Conservation (phyloP, 805 yeast species). For the Kazachstania viticola region DNA sequence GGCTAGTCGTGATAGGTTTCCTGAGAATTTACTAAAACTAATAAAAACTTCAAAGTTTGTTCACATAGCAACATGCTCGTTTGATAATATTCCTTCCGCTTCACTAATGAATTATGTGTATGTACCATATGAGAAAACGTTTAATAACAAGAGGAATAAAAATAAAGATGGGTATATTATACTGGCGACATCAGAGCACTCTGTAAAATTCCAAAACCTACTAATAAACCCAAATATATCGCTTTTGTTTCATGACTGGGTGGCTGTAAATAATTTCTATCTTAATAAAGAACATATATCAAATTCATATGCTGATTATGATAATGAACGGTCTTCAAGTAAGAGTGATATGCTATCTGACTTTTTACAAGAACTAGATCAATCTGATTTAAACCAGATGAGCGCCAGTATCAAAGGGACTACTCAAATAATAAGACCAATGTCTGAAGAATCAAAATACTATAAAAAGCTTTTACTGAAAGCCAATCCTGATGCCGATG, state of each 20-base stretch:
- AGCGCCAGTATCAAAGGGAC: slow-evolving; percentile 71
- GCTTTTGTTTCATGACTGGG: slow-evolving; percentile 82
- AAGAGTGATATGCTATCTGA: slow-evolving; percentile 1
- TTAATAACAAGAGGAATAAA: slow-evolving; percentile 12
- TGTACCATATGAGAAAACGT: slow-evolving; percentile 32
- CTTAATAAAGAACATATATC: slow-evolving; percentile 16
- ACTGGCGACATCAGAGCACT: slow-evolving; percentile 55
- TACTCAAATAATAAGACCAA: slow-evolving; percentile 42
- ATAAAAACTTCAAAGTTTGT: slow-evolving; percentile 54
- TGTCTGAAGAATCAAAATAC: slow-evolving; percentile 41
- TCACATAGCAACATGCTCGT: slow-evolving; percentile 69
- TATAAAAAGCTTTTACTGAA: slow-evolving; percentile 51
- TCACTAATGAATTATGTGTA: slow-evolving; percentile 84
- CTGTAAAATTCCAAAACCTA: slow-evolving; percentile 65
- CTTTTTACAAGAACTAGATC: slow-evolving; percentile 42
- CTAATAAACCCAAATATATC: slow-evolving; percentile 64
- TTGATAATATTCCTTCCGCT: slow-evolving; percentile 65
- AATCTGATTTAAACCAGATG: slow-evolving; percentile 60
- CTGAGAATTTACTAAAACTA: slow-evolving; percentile 30
- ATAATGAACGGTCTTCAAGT: neutral
- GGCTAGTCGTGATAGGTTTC: slow-evolving; percentile 18
- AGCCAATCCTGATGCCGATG: slow-evolving; percentile 56
- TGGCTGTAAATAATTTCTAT: slow-evolving; percentile 38
- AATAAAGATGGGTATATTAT: slow-evolving; percentile 43
- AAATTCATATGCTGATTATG: slow-evolving; percentile 3